phyloP scores from a whole-genome alignment of 179 eudicot species.

The Spergularia azorica region DNA sequence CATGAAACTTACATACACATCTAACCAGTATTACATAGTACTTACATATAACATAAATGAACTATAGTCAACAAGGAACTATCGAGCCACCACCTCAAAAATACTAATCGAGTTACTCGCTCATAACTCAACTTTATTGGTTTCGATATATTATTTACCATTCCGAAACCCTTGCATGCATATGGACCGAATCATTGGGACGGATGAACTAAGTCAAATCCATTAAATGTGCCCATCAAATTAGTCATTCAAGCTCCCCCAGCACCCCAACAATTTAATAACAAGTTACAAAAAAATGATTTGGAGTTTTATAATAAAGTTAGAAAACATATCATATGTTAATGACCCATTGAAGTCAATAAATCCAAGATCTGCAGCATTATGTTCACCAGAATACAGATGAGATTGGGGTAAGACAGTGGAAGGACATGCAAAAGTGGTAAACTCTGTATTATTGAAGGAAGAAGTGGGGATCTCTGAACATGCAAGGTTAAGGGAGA shows the following conservation, averaged over 20 bases:
- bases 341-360: constrained; percentile 1
- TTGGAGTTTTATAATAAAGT: background rate
- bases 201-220: background rate
- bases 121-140: too few species aligned
- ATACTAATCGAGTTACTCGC: too few species aligned
- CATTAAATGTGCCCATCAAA: background rate
- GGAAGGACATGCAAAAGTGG: constrained; percentile 9
- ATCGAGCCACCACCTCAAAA: background rate
- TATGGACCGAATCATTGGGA: background rate
- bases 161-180: too few species aligned
- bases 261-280: background rate
- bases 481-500: constrained; percentile 24
- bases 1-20: background rate
- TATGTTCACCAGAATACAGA: background rate
- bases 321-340: constrained; percentile 16
- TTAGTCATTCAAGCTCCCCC: background rate
- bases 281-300: background rate
- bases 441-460: constrained; percentile 8
- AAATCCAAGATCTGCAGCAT: constrained; percentile 10
- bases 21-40: background rate
- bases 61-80: too few species aligned
- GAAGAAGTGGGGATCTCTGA: constrained; percentile 22
- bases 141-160: too few species aligned
- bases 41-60: background rate
- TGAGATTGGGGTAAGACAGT: background rate